Percentiles rank a stretch among this genome's conserved stretches.
phyloP scores from a whole-genome alignment of 208 protist species.

The Phytomonas francai region DNA sequence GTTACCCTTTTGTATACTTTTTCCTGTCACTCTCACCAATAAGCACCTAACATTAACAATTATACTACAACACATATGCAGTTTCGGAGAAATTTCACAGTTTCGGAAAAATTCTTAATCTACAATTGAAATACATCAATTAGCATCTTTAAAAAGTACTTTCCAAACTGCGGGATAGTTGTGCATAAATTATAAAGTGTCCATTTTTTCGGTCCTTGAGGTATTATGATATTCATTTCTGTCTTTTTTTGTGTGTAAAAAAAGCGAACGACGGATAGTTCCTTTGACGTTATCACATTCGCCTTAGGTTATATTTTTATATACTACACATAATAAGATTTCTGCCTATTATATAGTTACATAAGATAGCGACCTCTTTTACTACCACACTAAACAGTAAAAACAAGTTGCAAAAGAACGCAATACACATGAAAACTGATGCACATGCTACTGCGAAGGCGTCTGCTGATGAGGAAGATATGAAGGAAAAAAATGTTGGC shows the following conservation, averaged over 20 bases:
- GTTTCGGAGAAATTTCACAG: neutral
- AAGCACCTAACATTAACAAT: neutral
- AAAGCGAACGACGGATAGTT: neutral
- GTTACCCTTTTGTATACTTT: neutral
- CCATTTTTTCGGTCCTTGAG: neutral
- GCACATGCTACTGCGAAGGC: neutral
- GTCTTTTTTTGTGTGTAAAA: neutral
- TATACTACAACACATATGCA: neutral
- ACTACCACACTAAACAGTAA: neutral
- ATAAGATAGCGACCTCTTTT: neutral
- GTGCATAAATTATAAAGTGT: neutral
- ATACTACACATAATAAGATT: neutral
- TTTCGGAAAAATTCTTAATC: neutral
- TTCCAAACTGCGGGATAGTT: neutral
- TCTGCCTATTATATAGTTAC: neutral
- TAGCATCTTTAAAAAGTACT: neutral
- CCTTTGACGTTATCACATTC: neutral
- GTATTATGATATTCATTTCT: neutral
- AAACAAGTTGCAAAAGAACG: neutral
- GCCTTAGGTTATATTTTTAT: neutral
- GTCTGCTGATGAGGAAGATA: neutral
- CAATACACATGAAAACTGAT: conserved; percentile 5
- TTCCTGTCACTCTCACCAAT: neutral
- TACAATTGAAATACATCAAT: neutral
- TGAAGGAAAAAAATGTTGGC: neutral